Base-by-base conservation (phyloP, 768 basidiomycete species). In the Suillus paluster region DNA sequence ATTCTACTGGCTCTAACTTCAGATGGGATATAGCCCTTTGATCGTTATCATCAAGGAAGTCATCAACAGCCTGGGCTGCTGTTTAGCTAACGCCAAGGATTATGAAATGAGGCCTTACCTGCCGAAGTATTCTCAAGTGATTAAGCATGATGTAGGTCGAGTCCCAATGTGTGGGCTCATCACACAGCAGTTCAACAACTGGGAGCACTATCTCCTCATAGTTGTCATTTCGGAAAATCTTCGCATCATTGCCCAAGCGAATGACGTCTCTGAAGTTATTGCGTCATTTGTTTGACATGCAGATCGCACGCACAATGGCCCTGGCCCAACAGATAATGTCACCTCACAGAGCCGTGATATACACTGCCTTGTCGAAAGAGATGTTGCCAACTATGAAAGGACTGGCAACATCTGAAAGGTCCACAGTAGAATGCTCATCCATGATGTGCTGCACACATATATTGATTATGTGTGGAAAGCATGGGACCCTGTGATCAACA, bases 81-180 rank as follows among this genome's bases (percentile, higher is more conserved):
- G n/a, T 44, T 38, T 44, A 44, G 42, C 19, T 19, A 4, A n/a
- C 10, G 42, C 9, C 19, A n/a, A 44, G 19, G 42, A n/a, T 44
- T 44, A 44, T n/a, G 19, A n/a, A n/a, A n/a, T 44, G 42, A 44
- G 19, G 9, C n/a, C 42, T 44, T 44, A 44, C n/a, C 42, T 44
- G 42, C 0, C 3, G 5, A 60, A 64, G 25, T 44, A 17, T 44
- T 17, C 56, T 8, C 3, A 65, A 56, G 5, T 36, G 15, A 41
- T 67, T 46, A 3, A 81, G 63, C 78, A 82, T 79, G 53, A 78
- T 68, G 46, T 66, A 78, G 0, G 74, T 78, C 2, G 73, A 78
- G 44, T 79, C 78, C 80, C 78, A 80, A 0, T 71, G 63, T 0
- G 78, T 80, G 3, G 61, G 21, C 1, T 82, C 74, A 60, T 83